Base-by-base conservation (phyloP, 345 rosid species). In the Eucalyptus rudis region DNA sequence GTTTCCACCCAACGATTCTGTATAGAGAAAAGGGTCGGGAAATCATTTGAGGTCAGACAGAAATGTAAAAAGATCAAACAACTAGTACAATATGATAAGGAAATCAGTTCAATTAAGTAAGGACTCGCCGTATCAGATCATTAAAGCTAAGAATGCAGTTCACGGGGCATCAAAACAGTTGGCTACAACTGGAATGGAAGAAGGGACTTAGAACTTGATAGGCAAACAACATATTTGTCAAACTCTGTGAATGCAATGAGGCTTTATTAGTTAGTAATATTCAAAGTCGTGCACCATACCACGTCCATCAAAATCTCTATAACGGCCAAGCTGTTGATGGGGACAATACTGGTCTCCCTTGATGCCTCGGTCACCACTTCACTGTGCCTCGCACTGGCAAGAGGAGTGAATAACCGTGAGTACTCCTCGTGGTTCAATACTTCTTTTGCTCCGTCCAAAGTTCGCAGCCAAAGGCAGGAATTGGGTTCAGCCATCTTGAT, bases 301-400 rank as follows among this genome's bases (percentile, higher is more conserved):
- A 89, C 91, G 88, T 97, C 95, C 98, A 97, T 96, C 87, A 96
- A 88, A 13, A 91, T 93, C 47, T 96, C 97, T 1, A 97, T 94
- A 5, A 95, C 93, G 89, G 93, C 94, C 91, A 88, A 87, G 91
- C 96, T 91, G 88, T 91, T 91, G 92, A 94, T 90, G 87, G 92
- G 86, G 31, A 96, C 95, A 49, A 93, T 36, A 51, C 93, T 94
- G 54, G 93, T 91, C 88, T 94, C 97, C 91, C 96, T 93, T 31
- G 98, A 88, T 64, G 95, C 96, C 90, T 96, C 96, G 2, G 90
- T 84, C 6, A 90, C 87, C 86, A 88, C 93, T 66, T 94, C 91
- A 71, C 29, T 62, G 20, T 92, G 93, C 89, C 91, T 94, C 76
- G 86, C 36, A 86, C 92, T 91, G 43, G 90, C 87, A 54, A 91